These are phyloP conservation scores for Anthoceros angustus DNA, from an alignment of 225 moss, liverwort and hornwort genomes.

Conservation along the genomic window DNA sequence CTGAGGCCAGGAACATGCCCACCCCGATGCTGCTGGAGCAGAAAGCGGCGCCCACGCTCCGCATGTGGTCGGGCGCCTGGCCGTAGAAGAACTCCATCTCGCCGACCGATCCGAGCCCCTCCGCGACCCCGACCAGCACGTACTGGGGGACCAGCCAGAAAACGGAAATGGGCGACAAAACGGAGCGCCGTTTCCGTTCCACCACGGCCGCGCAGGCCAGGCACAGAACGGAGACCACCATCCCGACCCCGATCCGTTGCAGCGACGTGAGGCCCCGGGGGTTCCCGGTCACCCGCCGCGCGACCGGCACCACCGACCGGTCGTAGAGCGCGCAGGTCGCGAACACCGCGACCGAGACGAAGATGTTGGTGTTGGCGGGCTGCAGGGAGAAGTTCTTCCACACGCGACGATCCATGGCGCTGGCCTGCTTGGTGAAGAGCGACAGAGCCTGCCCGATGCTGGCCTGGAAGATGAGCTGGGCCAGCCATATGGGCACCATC, in stretches of 20 bases:
- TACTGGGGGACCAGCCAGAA: constrained; percentile 29
- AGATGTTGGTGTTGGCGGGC: not conserved
- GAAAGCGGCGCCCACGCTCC: constrained; percentile 12
- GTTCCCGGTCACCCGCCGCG: constrained; percentile 20
- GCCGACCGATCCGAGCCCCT: constrained; percentile 8
- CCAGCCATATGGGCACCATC: constrained; percentile 9
- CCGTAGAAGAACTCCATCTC: constrained; percentile 22
- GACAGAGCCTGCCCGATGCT: not conserved
- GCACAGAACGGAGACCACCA: constrained; percentile 12
- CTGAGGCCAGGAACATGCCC: constrained; percentile 16
- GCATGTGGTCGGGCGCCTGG: constrained; percentile 22
- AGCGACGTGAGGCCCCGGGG: constrained; percentile 26
- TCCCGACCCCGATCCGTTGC: constrained; percentile 31
- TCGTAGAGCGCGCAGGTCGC: constrained; percentile 12
- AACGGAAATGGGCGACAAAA: constrained; percentile 4
- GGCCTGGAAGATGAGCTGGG: not conserved
- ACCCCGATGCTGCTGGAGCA: constrained; percentile 6
- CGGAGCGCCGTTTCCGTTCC: constrained; percentile 14
- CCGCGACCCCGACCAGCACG: constrained; percentile 10
- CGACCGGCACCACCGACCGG: constrained; percentile 4
- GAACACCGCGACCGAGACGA: constrained; percentile 9
- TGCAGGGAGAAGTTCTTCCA: constrained; percentile 5
- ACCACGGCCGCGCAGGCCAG: constrained; percentile 18
- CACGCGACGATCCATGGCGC: constrained; percentile 6
- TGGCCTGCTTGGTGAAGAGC: constrained; percentile 7